Percentiles rank a stretch among this genome's conserved stretches.
Conservation (phyloP, 139 green algal species). For the Klebsormidium nitens region DNA sequence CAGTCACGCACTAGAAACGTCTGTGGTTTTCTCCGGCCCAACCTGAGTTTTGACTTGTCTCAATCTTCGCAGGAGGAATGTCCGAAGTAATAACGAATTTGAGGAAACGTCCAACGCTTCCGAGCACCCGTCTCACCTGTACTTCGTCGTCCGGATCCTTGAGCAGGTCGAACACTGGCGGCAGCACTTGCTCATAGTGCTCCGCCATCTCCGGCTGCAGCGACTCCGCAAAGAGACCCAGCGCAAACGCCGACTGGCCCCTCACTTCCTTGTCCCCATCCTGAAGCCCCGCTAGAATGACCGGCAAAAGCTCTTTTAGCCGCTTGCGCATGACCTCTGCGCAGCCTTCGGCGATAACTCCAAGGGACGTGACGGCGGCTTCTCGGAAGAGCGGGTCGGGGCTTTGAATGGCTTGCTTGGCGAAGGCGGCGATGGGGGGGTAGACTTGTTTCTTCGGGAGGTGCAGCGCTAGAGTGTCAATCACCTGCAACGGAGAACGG, state of each 20-base stretch:
- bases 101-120: no score
- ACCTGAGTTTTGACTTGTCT: no score
- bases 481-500: no score
- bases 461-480: conserved; percentile 14
- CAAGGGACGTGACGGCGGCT: conserved; percentile 46
- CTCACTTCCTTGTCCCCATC: conserved; percentile 52
- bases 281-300: conserved; percentile 42
- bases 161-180: conserved; percentile 42
- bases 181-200: conserved; percentile 51
- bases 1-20: no score
- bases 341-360: conserved; percentile 60
- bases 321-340: conserved; percentile 49
- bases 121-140: no score
- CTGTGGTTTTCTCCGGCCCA: no score
- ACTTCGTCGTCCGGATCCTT: conserved; percentile 20
- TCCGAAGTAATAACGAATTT: no score
- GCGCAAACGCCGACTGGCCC: conserved; percentile 55
- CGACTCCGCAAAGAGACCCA: conserved; percentile 67
- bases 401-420: conserved; percentile 17
- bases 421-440: conserved; percentile 8
- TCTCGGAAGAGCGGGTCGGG: conserved; percentile 22
- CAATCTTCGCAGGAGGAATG: no score
- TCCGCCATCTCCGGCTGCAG: conserved; percentile 57
- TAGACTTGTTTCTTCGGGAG: conserved; percentile 18
- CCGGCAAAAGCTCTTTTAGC: conserved; percentile 31